Evolutionary conservation across 1,284 basidiomycete species (phyloP).

Genomic region (Microbotryum scabiosae): DNA sequence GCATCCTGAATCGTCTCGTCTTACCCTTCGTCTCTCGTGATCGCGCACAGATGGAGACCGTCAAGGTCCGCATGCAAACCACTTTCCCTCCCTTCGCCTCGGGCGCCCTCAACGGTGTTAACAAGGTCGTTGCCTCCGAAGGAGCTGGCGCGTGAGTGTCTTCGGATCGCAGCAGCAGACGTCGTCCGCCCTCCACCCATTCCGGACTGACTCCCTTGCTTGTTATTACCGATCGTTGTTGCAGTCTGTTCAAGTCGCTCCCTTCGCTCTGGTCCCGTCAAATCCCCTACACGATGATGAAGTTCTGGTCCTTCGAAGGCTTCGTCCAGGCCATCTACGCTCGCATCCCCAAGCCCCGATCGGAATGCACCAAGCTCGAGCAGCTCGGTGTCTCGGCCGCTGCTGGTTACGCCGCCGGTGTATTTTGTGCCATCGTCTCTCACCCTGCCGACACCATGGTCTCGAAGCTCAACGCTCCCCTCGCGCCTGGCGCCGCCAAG

Average conservation of each 20-base stretch:
- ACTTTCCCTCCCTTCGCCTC: constrained; percentile 37
- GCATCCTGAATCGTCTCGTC: background rate
- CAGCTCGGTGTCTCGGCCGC: constrained; percentile 36
- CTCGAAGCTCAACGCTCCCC: constrained; percentile 36
- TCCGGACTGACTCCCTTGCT: background rate
- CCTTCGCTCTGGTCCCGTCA: constrained; percentile 38
- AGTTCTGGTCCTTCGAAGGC: constrained; percentile 36
- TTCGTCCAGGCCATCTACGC: constrained; percentile 34
- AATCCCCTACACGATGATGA: constrained; percentile 39
- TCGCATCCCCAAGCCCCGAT: constrained; percentile 32
- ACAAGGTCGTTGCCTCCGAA: constrained; percentile 35
- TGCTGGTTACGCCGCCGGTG: constrained; percentile 37
- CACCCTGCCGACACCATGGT: constrained; percentile 40
- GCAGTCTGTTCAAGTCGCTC: constrained; percentile 36
- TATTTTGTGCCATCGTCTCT: constrained; percentile 38
- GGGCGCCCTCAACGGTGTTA: constrained; percentile 30
- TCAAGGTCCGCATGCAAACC: constrained; percentile 40
- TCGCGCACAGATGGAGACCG: constrained; percentile 32
- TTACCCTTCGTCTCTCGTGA: background rate
- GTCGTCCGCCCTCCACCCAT: background rate
- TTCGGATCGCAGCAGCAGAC: background rate
- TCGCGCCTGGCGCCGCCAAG: constrained; percentile 35
- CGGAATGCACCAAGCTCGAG: constrained; percentile 38
- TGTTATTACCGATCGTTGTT: too few relatives aligned
- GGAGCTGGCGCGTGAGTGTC: constrained; percentile 33